Base-by-base conservation (phyloP, 768 basidiomycete species). In the Suillus fuscotomentosus region DNA sequence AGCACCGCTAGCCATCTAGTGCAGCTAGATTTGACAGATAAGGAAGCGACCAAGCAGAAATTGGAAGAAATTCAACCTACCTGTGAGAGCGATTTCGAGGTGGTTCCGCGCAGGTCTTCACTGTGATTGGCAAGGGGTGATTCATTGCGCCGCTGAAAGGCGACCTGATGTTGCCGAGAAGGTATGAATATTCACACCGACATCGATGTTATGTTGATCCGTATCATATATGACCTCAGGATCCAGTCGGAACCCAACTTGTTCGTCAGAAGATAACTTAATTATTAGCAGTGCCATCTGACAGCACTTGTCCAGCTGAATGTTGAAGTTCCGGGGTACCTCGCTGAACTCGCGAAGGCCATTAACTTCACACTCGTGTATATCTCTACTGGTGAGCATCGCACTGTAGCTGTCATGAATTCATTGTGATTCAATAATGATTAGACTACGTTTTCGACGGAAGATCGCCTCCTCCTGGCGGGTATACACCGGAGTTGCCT, bases 401-500 rank as follows among this genome's bases (percentile, higher is more conserved):
- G 47, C 27, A 48, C 3, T 53, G 48, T 50, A 41, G 24, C 31
- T 43, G 63, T 69, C 62, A 63, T 60, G 70, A 59, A 51, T 36
- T 10, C 53, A 66, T 60, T 27, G 22, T 41, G 3, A 62, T 60
- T 66, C 61, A 48, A 53, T 31, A 54, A 60, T 60, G 31, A 7
- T 36, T 68, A 90, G 95, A 99, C 76, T 98, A 98, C 77, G 95
- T 99, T 17, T 99, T 99, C 72, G 94, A 96, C 67, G 97, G 97
- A 1, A 88, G 84, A n/a, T 88, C 89, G 1, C 94, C 97, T 3
- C 95, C 95, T 0, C 24, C 39, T 27, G 39, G 56, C 39, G 56
- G 56, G 17, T 99, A 99, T 79, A 82, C 84, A 7, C 90, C 94
- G 0, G 81, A 82, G 8, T 86, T 89, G 15, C 71, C 76, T 39